Base-by-base conservation (phyloP, 1,284 basidiomycete genomes). In the Phylloporus sp. region DNA sequence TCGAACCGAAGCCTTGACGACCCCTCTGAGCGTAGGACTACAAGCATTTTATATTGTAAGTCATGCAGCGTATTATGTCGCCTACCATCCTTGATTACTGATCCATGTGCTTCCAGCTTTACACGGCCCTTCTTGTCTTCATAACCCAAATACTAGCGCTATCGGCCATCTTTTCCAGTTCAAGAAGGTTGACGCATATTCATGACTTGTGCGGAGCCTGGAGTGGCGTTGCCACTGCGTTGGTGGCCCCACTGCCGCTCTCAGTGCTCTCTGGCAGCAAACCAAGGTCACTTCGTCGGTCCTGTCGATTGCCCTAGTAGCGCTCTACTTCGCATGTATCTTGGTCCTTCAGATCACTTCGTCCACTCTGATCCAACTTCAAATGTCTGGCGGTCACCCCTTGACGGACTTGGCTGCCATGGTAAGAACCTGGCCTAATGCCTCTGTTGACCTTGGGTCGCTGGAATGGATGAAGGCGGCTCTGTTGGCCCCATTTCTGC, bases 31-130 rank as follows among this genome's bases (percentile, higher is more conserved):
- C 20, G 17, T 14, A 11, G 58, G 39, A 43, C 39, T 39, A n/a
- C 57, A 59, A 43, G 57, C 57, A 6, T 59, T 59, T n/a, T 63
- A 63, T 27, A 63, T 52, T 2, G 62, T 63, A n/a, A 14, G 62
- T 63, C 7, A 12, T 5, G n/a, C 6, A n/a, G 29, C 10, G 29
- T 17, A 32, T 55, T 27, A 5, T n/a, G n/a, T n/a, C n/a, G n/a
- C n/a, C n/a, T n/a, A n/a, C n/a, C 5, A 4, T 15, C 4, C 17
- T 37, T 20, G 43, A 4, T 19, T 27, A 23, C 47, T 55, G 27
- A 62, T 14, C 19, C 19, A 35, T 12, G 14, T 8, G 5, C 11
- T 23, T 17, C 27, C 5, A 56, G 62, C 25, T 63, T 43, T 63
- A 63, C 20, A 32, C 62, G 0, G 39, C 62, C 12, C 25, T 63